These are phyloP conservation scores for Backusella psychrophila DNA, from an alignment of 192 early-diverging fungal genomes.

Conservation along the genomic window DNA sequence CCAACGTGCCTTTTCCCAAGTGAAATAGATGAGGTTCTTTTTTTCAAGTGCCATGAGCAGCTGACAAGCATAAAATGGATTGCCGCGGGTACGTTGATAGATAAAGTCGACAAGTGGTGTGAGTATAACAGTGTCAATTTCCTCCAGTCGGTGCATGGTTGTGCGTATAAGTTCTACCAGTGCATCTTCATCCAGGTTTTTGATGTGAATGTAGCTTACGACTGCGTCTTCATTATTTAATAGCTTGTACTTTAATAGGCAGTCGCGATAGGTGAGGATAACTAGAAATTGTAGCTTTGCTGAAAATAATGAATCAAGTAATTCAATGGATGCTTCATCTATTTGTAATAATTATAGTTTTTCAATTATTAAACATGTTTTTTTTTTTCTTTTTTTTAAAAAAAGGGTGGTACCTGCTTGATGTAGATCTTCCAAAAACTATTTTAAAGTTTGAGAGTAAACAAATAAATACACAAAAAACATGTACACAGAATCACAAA, in stretches of 20 bases:
- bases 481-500: neutral
- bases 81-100: conserved; percentile 16
- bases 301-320: conserved; percentile 22
- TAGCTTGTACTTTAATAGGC: conserved; percentile 4
- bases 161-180: conserved; percentile 26
- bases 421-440: conserved; percentile 39
- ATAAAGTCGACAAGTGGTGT: conserved; percentile 32
- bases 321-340: conserved; percentile 36
- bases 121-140: conserved; percentile 16
- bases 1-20: conserved; percentile 30
- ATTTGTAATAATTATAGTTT: neutral
- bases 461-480: neutral
- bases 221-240: conserved; percentile 20
- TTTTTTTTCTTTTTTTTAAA: neutral
- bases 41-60: conserved; percentile 26
- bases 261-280: conserved; percentile 23
- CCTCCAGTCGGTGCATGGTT: conserved; percentile 26
- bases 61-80: conserved; percentile 34
- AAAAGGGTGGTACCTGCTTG: conserved; percentile 33
- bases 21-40: conserved; percentile 29
- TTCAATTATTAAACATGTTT: neutral
- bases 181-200: conserved; percentile 24
- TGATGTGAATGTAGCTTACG: conserved; percentile 21
- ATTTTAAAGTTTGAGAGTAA: neutral
- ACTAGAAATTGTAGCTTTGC: conserved; percentile 24